Conservation (phyloP, 2,329 filamentous ascomycete genomes). For the Stachybotrys chartarum region DNA sequence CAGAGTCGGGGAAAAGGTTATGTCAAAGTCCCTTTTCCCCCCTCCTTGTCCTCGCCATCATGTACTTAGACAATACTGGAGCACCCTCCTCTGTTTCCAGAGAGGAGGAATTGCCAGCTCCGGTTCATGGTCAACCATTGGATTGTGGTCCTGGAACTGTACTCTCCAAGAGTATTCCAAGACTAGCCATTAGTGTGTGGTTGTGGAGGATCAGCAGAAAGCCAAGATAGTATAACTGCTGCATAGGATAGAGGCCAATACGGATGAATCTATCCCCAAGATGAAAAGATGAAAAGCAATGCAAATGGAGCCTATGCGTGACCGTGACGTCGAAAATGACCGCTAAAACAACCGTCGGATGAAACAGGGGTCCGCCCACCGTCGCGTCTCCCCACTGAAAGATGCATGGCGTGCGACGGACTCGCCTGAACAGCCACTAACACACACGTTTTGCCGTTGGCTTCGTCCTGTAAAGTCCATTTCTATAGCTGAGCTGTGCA, state of each 20-base stretch:
- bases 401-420: background rate
- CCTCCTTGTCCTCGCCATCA: background rate
- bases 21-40: background rate
- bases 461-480: background rate
- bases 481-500: background rate
- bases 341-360: background rate
- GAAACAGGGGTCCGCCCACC: background rate
- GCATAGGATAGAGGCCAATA: conserved; percentile 38
- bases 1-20: too few species aligned
- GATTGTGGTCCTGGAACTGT: conserved; percentile 20
- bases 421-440: background rate
- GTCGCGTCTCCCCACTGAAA: background rate
- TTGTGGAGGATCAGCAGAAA: conserved; percentile 15
- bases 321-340: too few species aligned
- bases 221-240: conserved; percentile 4
- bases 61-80: conserved; percentile 12
- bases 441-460: background rate
- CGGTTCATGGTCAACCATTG: conserved; percentile 11
- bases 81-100: conserved; percentile 10
- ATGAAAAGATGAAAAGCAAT: conserved; percentile 8
- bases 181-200: conserved; percentile 22
- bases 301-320: background rate
- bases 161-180: conserved; percentile 15
- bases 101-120: conserved; percentile 15
- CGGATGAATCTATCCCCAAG: conserved; percentile 40